Evolutionary conservation across 495 filamentous ascomycete genomes (phyloP).

Genomic region (Ascobolus immersus): DNA sequence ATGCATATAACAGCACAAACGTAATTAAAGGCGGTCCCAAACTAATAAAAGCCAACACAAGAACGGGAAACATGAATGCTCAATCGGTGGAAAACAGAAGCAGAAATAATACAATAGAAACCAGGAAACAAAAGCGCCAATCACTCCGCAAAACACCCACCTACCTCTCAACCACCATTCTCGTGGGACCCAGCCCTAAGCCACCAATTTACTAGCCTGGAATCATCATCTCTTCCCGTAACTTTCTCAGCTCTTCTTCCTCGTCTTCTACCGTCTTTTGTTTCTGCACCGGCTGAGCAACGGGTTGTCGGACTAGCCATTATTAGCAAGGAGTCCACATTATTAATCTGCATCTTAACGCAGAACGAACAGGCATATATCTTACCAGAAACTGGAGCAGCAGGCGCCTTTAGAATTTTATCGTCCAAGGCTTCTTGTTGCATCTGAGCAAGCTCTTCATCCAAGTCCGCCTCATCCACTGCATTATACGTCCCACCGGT

Average conservation of each 20-base stretch:
- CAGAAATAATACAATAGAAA: too few relatives aligned
- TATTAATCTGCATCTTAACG: slow-evolving; percentile 31
- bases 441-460: slow-evolving; percentile 48
- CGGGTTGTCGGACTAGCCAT: slow-evolving; percentile 2
- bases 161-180: too few relatives aligned
- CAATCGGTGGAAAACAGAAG: too few relatives aligned
- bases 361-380: too few relatives aligned
- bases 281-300: slow-evolving; percentile 29
- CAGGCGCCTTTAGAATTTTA: slow-evolving; percentile 76
- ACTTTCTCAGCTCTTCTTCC: slow-evolving; percentile 75
- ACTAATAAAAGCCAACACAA: too few relatives aligned
- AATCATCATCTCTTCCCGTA: slow-evolving; percentile 97
- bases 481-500: slow-evolving; percentile 41
- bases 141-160: too few relatives aligned
- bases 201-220: too few relatives aligned
- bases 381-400: slow-evolving; percentile 36
- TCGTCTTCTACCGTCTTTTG: slow-evolving; percentile 59
- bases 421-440: slow-evolving; percentile 75
- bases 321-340: slow-evolving; percentile 10
- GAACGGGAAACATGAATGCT: too few relatives aligned
- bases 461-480: slow-evolving; percentile 66
- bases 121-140: too few relatives aligned
- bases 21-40: too few relatives aligned
- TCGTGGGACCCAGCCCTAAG: too few relatives aligned
- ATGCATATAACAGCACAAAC: too few relatives aligned